Percentiles rank a stretch among this genome's conserved stretches.
These are phyloP conservation scores for Astragalus membranaceus DNA, from an alignment of 306 rosid genomes.

Conservation along the genomic window DNA sequence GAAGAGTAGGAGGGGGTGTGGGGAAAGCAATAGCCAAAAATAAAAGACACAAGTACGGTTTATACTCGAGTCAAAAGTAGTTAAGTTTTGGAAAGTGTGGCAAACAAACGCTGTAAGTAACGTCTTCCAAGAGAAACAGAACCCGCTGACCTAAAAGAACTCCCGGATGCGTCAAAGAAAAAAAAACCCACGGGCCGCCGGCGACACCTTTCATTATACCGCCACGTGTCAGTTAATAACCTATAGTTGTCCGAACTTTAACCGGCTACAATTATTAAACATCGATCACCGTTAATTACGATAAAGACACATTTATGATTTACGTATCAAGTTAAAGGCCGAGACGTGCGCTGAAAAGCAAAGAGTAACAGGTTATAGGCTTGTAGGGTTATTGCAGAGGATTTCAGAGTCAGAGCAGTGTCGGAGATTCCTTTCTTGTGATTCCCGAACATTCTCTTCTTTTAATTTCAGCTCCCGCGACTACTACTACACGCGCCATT, in stretches of 20 bases:
- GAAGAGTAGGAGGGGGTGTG: too few species aligned
- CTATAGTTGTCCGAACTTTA: conserved; percentile 21
- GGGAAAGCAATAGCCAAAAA: too few species aligned
- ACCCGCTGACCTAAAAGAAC: too few species aligned
- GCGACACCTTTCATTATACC: background rate
- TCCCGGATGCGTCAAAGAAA: too few species aligned
- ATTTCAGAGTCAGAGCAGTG: background rate
- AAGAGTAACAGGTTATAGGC: background rate
- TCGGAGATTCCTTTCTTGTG: conserved; percentile 21
- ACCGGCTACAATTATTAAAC: background rate
- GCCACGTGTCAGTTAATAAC: conserved; percentile 16
- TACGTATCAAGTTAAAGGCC: background rate
- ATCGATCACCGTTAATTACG: background rate
- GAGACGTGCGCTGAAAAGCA: background rate
- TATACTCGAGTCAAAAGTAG: too few species aligned
- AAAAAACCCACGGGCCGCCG: too few species aligned
- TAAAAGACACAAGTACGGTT: too few species aligned
- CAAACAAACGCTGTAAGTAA: too few species aligned
- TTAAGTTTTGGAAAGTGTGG: too few species aligned
- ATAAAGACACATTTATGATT: background rate
- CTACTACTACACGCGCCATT: background rate
- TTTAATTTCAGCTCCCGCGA: background rate
- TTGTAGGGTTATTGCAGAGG: background rate
- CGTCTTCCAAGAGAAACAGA: too few species aligned
- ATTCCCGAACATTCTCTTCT: conserved; percentile 30